These are phyloP conservation scores for Colletotrichum phormii DNA, from an alignment of 2,329 filamentous ascomycete genomes.

Conservation along the genomic window DNA sequence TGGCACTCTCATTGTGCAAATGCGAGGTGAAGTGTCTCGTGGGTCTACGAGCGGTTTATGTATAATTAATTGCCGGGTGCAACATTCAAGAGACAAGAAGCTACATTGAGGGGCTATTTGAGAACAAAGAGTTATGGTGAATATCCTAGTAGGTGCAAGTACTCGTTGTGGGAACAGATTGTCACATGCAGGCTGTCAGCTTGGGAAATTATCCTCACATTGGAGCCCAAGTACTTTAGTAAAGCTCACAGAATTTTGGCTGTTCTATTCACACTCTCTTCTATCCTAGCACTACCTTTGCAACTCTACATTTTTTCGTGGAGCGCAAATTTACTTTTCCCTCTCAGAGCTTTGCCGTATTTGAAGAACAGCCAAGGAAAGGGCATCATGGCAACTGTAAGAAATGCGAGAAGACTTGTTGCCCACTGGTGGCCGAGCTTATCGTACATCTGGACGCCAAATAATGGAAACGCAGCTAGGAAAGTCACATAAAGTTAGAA, in stretches of 20 bases:
- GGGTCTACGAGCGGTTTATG: no score
- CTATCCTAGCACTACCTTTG: not conserved
- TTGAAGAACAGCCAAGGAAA: slow-evolving; percentile 73
- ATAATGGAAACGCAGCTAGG: slow-evolving; percentile 78
- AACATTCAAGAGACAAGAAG: not conserved
- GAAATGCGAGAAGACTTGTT: slow-evolving; percentile 68
- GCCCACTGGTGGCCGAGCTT: slow-evolving; percentile 78
- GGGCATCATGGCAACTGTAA: slow-evolving; percentile 71
- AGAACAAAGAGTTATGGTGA: not conserved
- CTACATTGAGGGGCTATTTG: not conserved
- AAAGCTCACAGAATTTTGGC: no score
- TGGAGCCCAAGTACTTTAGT: not conserved
- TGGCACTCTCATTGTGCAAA: no score
- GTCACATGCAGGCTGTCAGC: no score
- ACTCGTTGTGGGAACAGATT: no score
- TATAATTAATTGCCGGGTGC: not conserved
- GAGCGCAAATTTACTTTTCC: slow-evolving; percentile 63
- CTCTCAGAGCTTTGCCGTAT: slow-evolving; percentile 67
- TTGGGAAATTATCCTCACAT: not conserved
- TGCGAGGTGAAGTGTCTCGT: no score
- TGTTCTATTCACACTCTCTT: no score
- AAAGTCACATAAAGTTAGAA: not conserved
- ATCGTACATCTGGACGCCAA: slow-evolving; percentile 78
- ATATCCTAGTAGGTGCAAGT: no score
- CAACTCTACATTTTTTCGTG: not conserved